phyloP scores from a whole-genome alignment of 441 rosid genomes.

The Syzygium malaccense region DNA sequence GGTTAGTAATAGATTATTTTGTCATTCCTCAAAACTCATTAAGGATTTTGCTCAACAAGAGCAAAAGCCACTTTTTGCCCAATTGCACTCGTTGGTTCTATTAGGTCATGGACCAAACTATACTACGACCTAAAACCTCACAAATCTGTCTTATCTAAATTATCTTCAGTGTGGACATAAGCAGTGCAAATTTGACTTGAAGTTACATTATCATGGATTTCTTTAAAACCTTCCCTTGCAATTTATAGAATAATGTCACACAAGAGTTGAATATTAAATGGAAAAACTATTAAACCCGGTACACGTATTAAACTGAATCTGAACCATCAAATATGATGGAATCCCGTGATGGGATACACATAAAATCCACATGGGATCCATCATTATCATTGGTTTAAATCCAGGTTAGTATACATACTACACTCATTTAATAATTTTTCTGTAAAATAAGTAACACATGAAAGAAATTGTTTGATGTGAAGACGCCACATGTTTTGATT shows the following conservation, averaged over 20 bases:
- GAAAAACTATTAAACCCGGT: not conserved
- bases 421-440: not conserved
- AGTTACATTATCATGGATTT: not conserved
- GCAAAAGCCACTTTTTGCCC: not conserved
- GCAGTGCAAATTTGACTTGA: not conserved
- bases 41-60: too few species aligned
- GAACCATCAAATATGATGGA: fast-evolving
- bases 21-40: too few species aligned
- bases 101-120: not conserved
- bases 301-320: not conserved
- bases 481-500: not conserved
- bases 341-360: not conserved
- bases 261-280: not conserved
- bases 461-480: not conserved
- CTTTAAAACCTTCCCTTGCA: not conserved
- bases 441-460: not conserved
- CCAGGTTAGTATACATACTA: not conserved
- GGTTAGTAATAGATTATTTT: too few species aligned
- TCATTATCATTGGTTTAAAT: not conserved
- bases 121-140: not conserved
- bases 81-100: not conserved
- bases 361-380: not conserved
- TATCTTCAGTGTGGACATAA: not conserved
- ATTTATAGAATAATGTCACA: too few species aligned
- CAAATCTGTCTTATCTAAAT: not conserved